These are phyloP conservation scores for Galium porrigens DNA, from an alignment of 305 asterid genomes.

Conservation along the genomic window DNA sequence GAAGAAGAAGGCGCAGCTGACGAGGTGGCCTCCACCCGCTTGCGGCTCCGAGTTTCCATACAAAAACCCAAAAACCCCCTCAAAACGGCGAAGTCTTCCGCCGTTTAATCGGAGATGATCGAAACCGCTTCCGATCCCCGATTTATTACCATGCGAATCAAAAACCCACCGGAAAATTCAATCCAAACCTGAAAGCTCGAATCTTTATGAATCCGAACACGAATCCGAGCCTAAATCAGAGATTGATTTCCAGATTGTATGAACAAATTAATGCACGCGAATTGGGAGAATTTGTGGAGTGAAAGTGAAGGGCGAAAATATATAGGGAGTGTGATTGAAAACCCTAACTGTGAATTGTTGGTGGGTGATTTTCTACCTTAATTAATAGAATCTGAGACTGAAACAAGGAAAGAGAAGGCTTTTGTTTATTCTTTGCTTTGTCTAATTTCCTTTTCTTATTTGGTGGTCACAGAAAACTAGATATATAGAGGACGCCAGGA, in stretches of 20 bases:
- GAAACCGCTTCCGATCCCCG: slow-evolving; percentile 31
- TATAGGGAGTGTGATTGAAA: slow-evolving; percentile 10
- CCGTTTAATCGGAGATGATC: slow-evolving; percentile 99
- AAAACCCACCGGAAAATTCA: slow-evolving; percentile 29
- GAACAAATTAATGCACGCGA: neutral
- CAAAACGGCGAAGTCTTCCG: slow-evolving; percentile 45
- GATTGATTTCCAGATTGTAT: slow-evolving; percentile 3
- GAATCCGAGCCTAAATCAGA: slow-evolving; percentile 14
- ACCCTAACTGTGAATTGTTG: slow-evolving; percentile 25
- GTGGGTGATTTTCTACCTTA: slow-evolving; percentile 8
- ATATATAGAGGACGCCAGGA: neutral
- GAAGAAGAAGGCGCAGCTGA: slow-evolving; percentile 57
- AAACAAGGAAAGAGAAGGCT: neutral
- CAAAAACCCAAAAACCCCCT: slow-evolving; percentile 70
- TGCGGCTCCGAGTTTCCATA: slow-evolving; percentile 99
- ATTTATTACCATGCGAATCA: slow-evolving; percentile 27
- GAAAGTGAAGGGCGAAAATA: neutral
- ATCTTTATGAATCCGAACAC: slow-evolving; percentile 24
- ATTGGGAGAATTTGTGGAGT: neutral
- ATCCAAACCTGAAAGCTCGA: slow-evolving; percentile 20
- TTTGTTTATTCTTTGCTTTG: neutral
- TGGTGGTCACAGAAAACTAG: neutral
- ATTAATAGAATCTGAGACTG: neutral
- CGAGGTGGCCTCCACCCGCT: slow-evolving; percentile 99
- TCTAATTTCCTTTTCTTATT: neutral